These are phyloP conservation scores for Discostella stelligera DNA, from an alignment of 352 stramenopile species.

Conservation along the genomic window DNA sequence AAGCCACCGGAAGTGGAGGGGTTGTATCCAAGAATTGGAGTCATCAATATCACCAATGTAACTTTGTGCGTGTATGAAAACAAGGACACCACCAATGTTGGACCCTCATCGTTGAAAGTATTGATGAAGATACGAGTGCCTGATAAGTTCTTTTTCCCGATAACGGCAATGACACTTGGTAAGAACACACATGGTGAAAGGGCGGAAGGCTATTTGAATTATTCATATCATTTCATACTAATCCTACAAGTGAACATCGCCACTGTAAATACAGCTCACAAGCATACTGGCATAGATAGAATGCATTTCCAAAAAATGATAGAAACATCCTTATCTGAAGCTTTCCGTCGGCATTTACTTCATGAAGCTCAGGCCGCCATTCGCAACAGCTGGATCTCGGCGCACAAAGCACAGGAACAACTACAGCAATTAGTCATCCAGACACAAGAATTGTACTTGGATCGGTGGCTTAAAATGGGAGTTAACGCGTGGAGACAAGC, in stretches of 20 bases:
- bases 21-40: constrained; percentile 43
- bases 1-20: constrained; percentile 42
- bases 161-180: constrained; percentile 34
- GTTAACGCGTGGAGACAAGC: constrained; percentile 31
- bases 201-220: not conserved
- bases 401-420: constrained; percentile 29
- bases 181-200: not conserved
- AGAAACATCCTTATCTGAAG: constrained; percentile 25
- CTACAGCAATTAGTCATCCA: constrained; percentile 30
- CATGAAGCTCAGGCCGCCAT: constrained; percentile 27
- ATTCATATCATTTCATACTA: not conserved
- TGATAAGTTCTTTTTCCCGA: constrained; percentile 35
- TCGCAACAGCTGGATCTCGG: constrained; percentile 28
- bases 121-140: constrained; percentile 32
- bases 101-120: constrained; percentile 16
- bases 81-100: not conserved
- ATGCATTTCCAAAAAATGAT: constrained; percentile 45
- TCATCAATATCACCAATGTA: constrained; percentile 44
- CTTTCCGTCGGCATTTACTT: constrained; percentile 33
- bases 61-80: constrained; percentile 32
- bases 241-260: not conserved
- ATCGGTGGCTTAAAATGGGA: constrained; percentile 32
- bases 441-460: constrained; percentile 35
- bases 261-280: constrained; percentile 18
- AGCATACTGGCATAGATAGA: constrained; percentile 34